Conservation (phyloP, 2,329 filamentous ascomycete species). For the Orbilia ellipsospora region DNA sequence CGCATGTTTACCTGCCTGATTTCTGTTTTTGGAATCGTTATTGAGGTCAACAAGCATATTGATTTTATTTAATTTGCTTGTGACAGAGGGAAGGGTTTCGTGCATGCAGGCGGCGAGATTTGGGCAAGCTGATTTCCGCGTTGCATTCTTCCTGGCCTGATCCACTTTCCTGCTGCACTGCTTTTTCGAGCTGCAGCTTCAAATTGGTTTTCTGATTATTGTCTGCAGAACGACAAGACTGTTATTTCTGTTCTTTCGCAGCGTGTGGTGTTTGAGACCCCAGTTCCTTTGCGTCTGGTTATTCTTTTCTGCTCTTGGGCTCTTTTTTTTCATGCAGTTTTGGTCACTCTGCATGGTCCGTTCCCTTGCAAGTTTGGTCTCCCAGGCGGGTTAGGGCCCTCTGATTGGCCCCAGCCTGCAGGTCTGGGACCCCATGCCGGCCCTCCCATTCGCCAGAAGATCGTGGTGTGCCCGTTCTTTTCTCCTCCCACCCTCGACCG, state of each 20-base stretch:
- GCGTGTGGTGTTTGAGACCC: conserved; percentile 14
- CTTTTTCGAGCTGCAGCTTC: conserved; percentile 42
- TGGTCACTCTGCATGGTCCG: conserved; percentile 25
- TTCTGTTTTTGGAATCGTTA: conserved; percentile 41
- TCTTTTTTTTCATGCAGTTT: conserved; percentile 18
- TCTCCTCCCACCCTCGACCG: not conserved
- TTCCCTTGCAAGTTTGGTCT: conserved; percentile 23
- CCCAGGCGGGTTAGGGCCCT: too few species aligned
- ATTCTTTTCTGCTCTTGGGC: conserved; percentile 1
- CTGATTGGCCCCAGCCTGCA: conserved; percentile 19
- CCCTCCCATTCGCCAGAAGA: conserved; percentile 33
- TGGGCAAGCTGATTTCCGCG: conserved; percentile 34
- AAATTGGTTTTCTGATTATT: conserved; percentile 5
- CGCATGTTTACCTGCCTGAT: conserved; percentile 44
- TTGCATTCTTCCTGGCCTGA: conserved; percentile 36
- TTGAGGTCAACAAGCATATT: conserved; percentile 5
- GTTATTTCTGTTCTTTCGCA: conserved; percentile 20
- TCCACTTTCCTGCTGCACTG: conserved; percentile 13
- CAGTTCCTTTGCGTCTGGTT: not conserved
- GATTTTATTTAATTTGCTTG: conserved; percentile 41
- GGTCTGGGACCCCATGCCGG: conserved; percentile 14
- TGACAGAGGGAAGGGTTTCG: conserved; percentile 27
- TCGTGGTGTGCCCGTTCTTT: too few species aligned
- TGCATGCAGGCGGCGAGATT: conserved; percentile 36
- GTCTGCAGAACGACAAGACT: conserved; percentile 36